These are phyloP conservation scores for Nakazawaea peltata DNA, from an alignment of 805 yeast genomes.

Conservation along the genomic window DNA sequence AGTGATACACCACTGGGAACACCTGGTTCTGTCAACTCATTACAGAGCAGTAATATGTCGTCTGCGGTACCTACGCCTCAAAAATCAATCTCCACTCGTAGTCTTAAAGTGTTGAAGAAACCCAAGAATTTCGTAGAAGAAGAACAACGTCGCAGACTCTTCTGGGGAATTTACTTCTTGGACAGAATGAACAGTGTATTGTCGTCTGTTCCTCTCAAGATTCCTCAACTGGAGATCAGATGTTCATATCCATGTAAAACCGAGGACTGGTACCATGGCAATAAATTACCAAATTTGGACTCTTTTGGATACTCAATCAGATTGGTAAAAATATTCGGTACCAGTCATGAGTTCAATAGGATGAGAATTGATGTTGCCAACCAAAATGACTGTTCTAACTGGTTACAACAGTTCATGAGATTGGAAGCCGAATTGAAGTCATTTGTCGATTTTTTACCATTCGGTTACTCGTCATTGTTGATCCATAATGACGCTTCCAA, in stretches of 20 bases:
- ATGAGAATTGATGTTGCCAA: conserved; percentile 1
- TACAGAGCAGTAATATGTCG: not conserved
- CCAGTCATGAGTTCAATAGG: conserved; percentile 5
- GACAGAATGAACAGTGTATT: conserved; percentile 29
- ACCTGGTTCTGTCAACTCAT: conserved; percentile 6
- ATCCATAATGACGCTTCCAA: conserved; percentile 4
- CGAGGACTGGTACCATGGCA: conserved; percentile 1
- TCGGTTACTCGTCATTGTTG: conserved; percentile 1
- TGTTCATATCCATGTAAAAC: conserved; percentile 7
- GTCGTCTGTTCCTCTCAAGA: conserved; percentile 22
- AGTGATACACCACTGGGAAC: conserved; percentile 7
- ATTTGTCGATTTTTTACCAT: conserved; percentile 7
- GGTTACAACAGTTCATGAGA: conserved; percentile 1
- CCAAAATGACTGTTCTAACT: not conserved
- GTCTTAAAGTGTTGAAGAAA: conserved; percentile 13
- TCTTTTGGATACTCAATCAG: conserved; percentile 4
- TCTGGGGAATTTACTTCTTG: conserved; percentile 26
- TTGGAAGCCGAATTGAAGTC: conserved; percentile 1
- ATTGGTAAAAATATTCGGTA: conserved; percentile 9
- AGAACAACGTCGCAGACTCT: conserved; percentile 25
- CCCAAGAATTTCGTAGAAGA: conserved; percentile 29
- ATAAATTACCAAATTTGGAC: not conserved
- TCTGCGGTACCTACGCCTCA: too few species aligned
- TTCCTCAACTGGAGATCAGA: conserved; percentile 14
- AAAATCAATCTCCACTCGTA: conserved; percentile 14